Base-by-base conservation (phyloP, 176 grass and related monocot species). In the Triticum timopheevii region DNA sequence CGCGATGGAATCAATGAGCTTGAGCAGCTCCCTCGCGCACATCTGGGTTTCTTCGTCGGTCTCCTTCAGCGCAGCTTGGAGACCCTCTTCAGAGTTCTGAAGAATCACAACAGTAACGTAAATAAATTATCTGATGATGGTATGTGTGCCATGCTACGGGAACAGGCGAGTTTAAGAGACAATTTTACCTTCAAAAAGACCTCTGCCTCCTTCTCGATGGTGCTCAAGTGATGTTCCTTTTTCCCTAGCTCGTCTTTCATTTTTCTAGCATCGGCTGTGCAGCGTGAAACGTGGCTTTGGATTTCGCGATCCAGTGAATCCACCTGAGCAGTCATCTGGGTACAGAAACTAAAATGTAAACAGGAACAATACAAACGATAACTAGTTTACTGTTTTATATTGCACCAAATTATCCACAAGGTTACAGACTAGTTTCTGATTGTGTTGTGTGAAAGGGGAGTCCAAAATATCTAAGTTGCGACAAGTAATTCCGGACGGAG, bases 31-130 rank as follows among this genome's bases (percentile, higher is more conserved):
- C 1, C 27, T 56, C 17, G 88, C 86, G 39, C 89, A 90, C 23
- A 63, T 15, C 76, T 94, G 90, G 0, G 73, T 96, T 85, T 90
- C 90, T 66, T 93, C 77, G 35, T 91, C 89, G 3, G 16, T 73
- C 36, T 82, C 86, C 25, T 12, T 69, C 16, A 35, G 39, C 9
- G 87, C 77, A 81, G 90, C 72, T 7, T 85, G 44, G 59, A 93
- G 71, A 39, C 77, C 82, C 70, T 81, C 76, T 81, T 98, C 88
- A 25, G 92, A 85, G 24, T 72, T 87, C 97, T 98, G 66, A 56
- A 8, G 52, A 82, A 78, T 20, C 58, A 72, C 47, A 72, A 50
- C 38, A 72, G 42, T 65, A 28, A 19, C 35, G 76, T 61, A 52
- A 67, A 52, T 67, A 52, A 80, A 40, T 79, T 20, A 70, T 79